A percentile compares a stretch with the other conserved stretches of the same genome.
Evolutionary conservation across 192 early-diverging fungal genomes (phyloP).

Genomic region (Coemansia pectinata): DNA sequence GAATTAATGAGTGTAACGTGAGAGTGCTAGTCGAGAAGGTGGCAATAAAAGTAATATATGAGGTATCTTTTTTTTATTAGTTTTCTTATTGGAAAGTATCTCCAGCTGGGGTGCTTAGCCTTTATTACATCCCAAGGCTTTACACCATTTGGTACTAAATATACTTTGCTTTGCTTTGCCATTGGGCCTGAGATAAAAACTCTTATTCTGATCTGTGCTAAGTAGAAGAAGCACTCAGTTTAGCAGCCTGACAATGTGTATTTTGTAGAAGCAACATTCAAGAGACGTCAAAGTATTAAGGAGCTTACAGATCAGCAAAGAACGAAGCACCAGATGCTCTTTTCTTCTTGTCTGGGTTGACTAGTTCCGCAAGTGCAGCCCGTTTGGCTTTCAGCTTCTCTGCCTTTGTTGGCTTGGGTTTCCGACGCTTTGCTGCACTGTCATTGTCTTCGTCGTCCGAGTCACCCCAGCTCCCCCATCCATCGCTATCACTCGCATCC

Average conservation of each 20-base stretch:
- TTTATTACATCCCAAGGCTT: too few relatives aligned
- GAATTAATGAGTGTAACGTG: too few relatives aligned
- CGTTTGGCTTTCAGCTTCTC: slow-evolving; percentile 26
- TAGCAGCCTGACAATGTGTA: not conserved
- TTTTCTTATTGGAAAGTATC: too few relatives aligned
- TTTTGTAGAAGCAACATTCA: not conserved
- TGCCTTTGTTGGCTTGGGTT: slow-evolving; percentile 15
- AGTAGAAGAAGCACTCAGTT: too few relatives aligned
- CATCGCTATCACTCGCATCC: slow-evolving; percentile 9
- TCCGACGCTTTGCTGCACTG: not conserved
- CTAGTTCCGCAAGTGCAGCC: slow-evolving; percentile 10
- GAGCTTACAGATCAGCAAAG: slow-evolving; percentile 32
- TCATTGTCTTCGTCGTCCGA: slow-evolving; percentile 19
- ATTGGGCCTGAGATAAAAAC: too few relatives aligned
- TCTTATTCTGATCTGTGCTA: too few relatives aligned
- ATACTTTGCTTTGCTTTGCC: too few relatives aligned
- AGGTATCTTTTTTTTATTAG: too few relatives aligned
- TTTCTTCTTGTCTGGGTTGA: slow-evolving; percentile 8
- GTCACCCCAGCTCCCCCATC: slow-evolving; percentile 43
- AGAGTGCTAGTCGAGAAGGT: too few relatives aligned
- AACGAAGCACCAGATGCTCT: slow-evolving; percentile 16
- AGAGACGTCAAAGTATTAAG: not conserved
- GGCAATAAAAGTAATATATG: too few relatives aligned
- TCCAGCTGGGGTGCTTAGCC: too few relatives aligned
- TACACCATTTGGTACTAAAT: too few relatives aligned